These are phyloP conservation scores for Suaeda aralocaspica DNA, from an alignment of 148 eudicot genomes.

Conservation along the genomic window DNA sequence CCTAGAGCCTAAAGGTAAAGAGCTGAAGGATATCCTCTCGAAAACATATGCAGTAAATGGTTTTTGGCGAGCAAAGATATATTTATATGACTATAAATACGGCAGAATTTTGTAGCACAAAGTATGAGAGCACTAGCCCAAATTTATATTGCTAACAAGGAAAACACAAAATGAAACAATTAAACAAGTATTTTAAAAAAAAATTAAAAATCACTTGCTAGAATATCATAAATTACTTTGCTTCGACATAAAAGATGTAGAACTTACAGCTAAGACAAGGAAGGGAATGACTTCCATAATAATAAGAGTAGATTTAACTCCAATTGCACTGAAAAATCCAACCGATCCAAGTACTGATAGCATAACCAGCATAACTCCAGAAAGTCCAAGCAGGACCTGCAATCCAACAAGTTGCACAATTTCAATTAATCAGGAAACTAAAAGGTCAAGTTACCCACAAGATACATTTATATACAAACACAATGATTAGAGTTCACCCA, in stretches of 20 bases:
- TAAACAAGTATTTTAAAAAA: too few relatives aligned
- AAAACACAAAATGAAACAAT: background rate
- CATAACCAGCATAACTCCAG: slow-evolving; percentile 93
- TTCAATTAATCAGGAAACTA: slow-evolving; percentile 1
- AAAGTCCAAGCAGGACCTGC: slow-evolving; percentile 89
- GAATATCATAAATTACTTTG: background rate
- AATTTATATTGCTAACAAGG: too few relatives aligned
- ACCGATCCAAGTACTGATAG: slow-evolving; percentile 96
- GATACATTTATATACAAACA: background rate
- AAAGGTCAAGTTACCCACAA: slow-evolving; percentile 11
- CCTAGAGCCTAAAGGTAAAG: too few relatives aligned
- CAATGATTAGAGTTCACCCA: background rate
- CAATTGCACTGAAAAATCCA: slow-evolving; percentile 96
- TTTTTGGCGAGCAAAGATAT: too few relatives aligned
- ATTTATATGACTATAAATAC: too few relatives aligned
- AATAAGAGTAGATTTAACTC: slow-evolving; percentile 95
- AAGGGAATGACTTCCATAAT: slow-evolving; percentile 99
- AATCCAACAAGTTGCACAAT: slow-evolving; percentile 11
- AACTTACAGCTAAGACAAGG: slow-evolving; percentile 95
- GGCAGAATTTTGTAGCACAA: background rate
- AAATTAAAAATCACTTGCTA: too few relatives aligned
- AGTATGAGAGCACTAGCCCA: background rate
- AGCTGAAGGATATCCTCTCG: too few relatives aligned
- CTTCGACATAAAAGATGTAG: slow-evolving; percentile 8
- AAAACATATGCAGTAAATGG: too few relatives aligned